Evolutionary conservation across 106 monocot species (phyloP).

Genomic region (Hemerocallis citrina): DNA sequence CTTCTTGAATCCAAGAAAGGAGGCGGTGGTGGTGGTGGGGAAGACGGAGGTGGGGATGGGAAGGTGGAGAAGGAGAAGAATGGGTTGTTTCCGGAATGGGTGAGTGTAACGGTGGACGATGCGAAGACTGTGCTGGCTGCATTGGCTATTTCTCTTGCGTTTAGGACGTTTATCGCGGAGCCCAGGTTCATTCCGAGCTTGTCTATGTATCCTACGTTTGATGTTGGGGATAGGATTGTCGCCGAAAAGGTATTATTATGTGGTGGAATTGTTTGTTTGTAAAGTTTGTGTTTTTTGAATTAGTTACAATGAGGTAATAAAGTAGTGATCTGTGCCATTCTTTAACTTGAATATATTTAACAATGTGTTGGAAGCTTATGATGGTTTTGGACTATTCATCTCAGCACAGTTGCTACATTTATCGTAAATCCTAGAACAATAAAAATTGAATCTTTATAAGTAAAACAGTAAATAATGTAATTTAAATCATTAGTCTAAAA

Average conservation of each 20-base stretch:
- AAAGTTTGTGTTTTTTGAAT: background rate
- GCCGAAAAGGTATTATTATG: conserved; percentile 77
- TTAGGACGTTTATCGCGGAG: conserved; percentile 87
- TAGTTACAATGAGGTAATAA: too few species aligned
- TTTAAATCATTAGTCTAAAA: too few species aligned
- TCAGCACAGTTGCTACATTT: too few species aligned
- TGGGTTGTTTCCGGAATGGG: conserved; percentile 77
- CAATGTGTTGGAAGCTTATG: too few species aligned
- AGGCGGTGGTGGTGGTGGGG: background rate
- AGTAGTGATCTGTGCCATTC: too few species aligned
- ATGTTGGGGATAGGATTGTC: conserved; percentile 87
- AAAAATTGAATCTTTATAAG: too few species aligned
- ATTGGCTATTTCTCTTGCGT: conserved; percentile 69
- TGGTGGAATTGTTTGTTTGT: background rate
- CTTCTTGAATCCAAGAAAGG: background rate
- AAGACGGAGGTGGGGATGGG: background rate
- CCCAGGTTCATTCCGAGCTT: conserved; percentile 93
- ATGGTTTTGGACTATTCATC: too few species aligned
- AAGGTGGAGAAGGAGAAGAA: conserved; percentile 18
- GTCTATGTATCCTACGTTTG: conserved; percentile 97
- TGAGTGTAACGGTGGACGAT: conserved; percentile 54
- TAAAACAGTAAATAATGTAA: too few species aligned
- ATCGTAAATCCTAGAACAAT: too few species aligned
- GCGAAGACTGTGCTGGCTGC: conserved; percentile 81
- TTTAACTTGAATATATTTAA: too few species aligned